phyloP scores from a whole-genome alignment of 306 rosid genomes.

The Sechiopsis laciniata region DNA sequence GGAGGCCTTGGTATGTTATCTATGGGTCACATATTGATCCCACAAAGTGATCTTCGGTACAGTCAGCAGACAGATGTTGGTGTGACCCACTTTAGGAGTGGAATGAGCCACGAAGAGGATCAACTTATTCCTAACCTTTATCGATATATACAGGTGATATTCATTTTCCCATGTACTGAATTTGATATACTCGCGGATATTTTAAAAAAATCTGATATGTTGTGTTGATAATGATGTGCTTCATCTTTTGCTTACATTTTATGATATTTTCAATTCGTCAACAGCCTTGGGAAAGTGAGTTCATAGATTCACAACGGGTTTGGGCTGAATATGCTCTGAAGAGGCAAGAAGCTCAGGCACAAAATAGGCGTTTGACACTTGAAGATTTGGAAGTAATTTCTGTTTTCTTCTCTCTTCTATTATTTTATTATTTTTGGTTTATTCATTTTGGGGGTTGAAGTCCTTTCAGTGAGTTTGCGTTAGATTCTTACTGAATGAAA shows the following conservation, averaged over 20 bases:
- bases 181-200: too few relatives aligned
- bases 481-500: not conserved
- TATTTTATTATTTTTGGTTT: not conserved
- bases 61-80: constrained; percentile 99
- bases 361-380: constrained; percentile 91
- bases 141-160: constrained; percentile 75
- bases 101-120: constrained; percentile 98
- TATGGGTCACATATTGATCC: constrained; percentile 98
- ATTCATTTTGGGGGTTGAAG: not conserved
- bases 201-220: not conserved
- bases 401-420: constrained; percentile 14
- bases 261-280: constrained; percentile 20
- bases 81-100: constrained; percentile 97
- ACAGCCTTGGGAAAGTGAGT: constrained; percentile 98
- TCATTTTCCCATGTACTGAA: not conserved
- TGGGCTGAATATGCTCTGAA: constrained; percentile 99
- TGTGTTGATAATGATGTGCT: not conserved
- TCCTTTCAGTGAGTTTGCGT: not conserved
- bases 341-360: constrained; percentile 98
- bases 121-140: constrained; percentile 97
- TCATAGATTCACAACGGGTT: constrained; percentile 94
- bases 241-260: not conserved
- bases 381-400: constrained; percentile 90
- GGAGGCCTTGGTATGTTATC: constrained; percentile 99
- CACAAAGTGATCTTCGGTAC: constrained; percentile 93